Conservation (phyloP, 2,329 filamentous ascomycete genomes). For the Dactylonectria macrodidyma region DNA sequence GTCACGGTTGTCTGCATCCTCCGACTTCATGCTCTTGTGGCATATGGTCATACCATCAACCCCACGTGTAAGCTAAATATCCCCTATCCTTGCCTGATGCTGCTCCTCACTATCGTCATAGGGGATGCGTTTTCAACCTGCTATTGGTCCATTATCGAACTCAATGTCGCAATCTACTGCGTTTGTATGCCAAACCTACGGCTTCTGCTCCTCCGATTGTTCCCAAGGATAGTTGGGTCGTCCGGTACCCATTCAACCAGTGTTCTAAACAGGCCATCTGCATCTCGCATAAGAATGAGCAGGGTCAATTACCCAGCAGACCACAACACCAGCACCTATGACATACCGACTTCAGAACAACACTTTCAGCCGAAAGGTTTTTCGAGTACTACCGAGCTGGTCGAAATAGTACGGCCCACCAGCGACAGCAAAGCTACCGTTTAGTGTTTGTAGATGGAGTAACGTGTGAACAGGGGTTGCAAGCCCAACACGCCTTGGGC, state of each 20-base stretch:
- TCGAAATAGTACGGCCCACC: neutral
- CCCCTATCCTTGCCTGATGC: too few relatives aligned
- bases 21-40: too few relatives aligned
- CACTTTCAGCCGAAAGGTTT: slow-evolving; percentile 1
- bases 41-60: too few relatives aligned
- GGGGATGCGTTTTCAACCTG: too few relatives aligned
- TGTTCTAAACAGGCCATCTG: slow-evolving; percentile 3
- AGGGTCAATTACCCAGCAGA: neutral
- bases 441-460: neutral
- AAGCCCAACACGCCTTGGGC: too few relatives aligned
- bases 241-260: neutral
- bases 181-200: slow-evolving; percentile 5
- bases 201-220: slow-evolving; percentile 8
- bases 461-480: too few relatives aligned
- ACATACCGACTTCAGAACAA: neutral
- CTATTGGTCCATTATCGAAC: too few relatives aligned
- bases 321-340: neutral
- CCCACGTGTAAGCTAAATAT: too few relatives aligned
- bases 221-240: neutral
- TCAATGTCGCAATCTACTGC: too few relatives aligned
- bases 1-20: too few relatives aligned
- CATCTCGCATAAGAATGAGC: slow-evolving; percentile 1
- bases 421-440: neutral
- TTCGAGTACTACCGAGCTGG: slow-evolving; percentile 2
- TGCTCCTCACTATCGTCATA: too few relatives aligned